A percentile compares a stretch with the other conserved stretches of the same genome.
These are phyloP conservation scores for Phytophthora pistaciae DNA, from an alignment of 352 stramenopile genomes.

Conservation along the genomic window DNA sequence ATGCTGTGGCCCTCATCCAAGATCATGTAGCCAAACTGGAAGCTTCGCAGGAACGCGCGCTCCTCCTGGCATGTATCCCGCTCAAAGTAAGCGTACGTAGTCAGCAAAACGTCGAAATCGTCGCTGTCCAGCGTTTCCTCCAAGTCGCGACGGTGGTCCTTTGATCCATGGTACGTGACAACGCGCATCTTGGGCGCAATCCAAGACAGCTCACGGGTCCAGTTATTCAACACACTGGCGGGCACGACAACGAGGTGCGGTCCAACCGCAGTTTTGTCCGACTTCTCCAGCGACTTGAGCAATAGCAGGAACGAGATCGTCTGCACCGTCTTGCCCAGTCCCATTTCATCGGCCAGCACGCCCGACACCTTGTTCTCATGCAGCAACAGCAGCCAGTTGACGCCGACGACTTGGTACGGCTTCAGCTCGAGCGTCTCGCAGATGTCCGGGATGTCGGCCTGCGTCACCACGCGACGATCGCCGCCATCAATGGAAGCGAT, in stretches of 20 bases:
- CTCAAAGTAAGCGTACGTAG: conserved; percentile 94
- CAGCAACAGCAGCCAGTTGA: conserved; percentile 86
- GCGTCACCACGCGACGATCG: conserved; percentile 61
- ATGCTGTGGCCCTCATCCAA: conserved; percentile 95
- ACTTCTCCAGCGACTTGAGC: conserved; percentile 55
- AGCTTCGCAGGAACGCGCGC: conserved; percentile 77
- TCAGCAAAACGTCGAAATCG: conserved; percentile 89
- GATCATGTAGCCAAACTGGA: conserved; percentile 93
- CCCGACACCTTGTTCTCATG: conserved; percentile 84
- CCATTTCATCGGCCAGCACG: conserved; percentile 92
- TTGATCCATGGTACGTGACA: conserved; percentile 85
- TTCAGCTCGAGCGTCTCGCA: conserved; percentile 80
- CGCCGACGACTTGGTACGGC: conserved; percentile 85
- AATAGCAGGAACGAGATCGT: conserved; percentile 84
- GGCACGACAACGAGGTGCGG: conserved; percentile 95
- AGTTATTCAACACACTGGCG: conserved; percentile 94
- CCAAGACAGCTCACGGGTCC: conserved; percentile 92
- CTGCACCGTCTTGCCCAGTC: conserved; percentile 94
- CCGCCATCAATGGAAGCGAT: conserved; percentile 54
- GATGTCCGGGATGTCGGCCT: conserved; percentile 77
- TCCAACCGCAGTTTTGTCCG: conserved; percentile 36
- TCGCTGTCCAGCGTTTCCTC: conserved; percentile 57
- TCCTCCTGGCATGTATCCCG: conserved; percentile 87
- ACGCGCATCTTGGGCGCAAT: conserved; percentile 93
- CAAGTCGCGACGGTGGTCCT: conserved; percentile 67